Evolutionary conservation across 1,284 basidiomycete genomes (phyloP), one percentile per base, ranked within the genome.

Genomic region (Irpex sp.): DNA sequence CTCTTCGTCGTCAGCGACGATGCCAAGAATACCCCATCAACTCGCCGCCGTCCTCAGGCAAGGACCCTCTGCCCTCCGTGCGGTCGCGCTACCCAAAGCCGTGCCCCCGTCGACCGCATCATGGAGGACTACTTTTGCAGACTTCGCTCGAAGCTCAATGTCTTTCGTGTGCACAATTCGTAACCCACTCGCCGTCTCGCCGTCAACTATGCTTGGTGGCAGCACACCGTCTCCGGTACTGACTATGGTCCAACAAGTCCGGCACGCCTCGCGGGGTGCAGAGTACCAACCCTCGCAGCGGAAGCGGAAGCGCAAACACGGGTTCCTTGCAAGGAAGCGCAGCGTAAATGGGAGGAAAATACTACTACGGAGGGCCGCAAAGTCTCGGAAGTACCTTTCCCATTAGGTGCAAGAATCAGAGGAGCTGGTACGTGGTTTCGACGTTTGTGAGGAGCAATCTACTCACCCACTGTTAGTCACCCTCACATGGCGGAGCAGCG

Each of bases 211-310:
- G n/a, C 59, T 55, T 37, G 60, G 58, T 61, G 17, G 26, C 31
- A 21, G 49, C 8, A 44, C 19, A n/a, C 49, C 65, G n/a, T 59
- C 64, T 8, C 59, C 65, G 13, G 55, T 62, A n/a, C 51, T 44
- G 8, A 59, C 71, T 5, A 37, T 65, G 13, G 15, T 79, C 7
- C 74, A 80, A 48, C 85, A 86, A 68, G 74, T 80, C 13, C 82
- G 87, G 13, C 81, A 78, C 68, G 76, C 73, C 37, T 77, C 82
- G 56, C 77, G 81, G 40, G 93, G 93, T 38, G 82, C 84, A 38
- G 91, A 94, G 75, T 97, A 96, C 73, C 93, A 96, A 73, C 94
- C 94, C 2, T 93, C 90, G 0, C 93, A 95, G 78, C 82, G 93
- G 58, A 92, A 92, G 73, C 80, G 94, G 58, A 97, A 97, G 80